These are phyloP conservation scores for Teratosphaeriaceae sp. DNA, from an alignment of 2,329 filamentous ascomycete genomes.

Conservation along the genomic window DNA sequence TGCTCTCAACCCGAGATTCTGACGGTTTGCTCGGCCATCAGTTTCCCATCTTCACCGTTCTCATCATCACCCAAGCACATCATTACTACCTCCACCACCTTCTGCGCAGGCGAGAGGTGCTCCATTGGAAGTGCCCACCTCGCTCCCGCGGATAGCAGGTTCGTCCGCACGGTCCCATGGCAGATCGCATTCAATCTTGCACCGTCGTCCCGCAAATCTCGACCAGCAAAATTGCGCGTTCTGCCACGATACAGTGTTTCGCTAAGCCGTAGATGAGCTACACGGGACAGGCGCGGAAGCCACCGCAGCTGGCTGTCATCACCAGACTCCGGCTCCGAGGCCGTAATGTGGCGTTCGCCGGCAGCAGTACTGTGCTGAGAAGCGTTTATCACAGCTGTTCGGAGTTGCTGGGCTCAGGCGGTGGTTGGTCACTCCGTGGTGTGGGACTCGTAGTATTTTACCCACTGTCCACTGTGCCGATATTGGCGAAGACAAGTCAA, in stretches of 20 bases:
- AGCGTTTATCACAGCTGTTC: too few relatives aligned
- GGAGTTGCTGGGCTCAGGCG: too few relatives aligned
- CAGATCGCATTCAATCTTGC: slow-evolving; percentile 5
- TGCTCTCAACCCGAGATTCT: slow-evolving; percentile 5
- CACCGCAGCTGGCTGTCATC: slow-evolving; percentile 3
- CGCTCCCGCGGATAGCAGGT: not conserved
- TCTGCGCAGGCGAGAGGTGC: slow-evolving; percentile 3
- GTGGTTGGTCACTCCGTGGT: too few relatives aligned
- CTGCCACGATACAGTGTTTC: slow-evolving; percentile 5
- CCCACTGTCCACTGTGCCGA: too few relatives aligned
- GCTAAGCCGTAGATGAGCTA: not conserved
- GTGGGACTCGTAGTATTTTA: too few relatives aligned
- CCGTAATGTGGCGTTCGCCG: slow-evolving; percentile 3
- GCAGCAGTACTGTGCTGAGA: slow-evolving; percentile 2
- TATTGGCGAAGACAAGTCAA: slow-evolving; percentile 15
- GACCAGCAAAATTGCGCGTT: slow-evolving; percentile 1
- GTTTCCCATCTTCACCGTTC: too few relatives aligned
- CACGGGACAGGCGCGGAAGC: slow-evolving; percentile 3
- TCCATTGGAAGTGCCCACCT: slow-evolving; percentile 4
- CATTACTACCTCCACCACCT: slow-evolving; percentile 7
- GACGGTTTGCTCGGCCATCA: slow-evolving; percentile 3
- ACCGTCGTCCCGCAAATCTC: slow-evolving; percentile 1
- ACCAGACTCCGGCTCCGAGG: slow-evolving; percentile 2
- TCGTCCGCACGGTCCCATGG: slow-evolving; percentile 4
- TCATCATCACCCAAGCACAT: slow-evolving; percentile 4